Percentiles rank a stretch among this genome's conserved stretches.
Evolutionary conservation across 1,139 yeast species (phyloP).

Genomic region (Saccharomyces uvarum): DNA sequence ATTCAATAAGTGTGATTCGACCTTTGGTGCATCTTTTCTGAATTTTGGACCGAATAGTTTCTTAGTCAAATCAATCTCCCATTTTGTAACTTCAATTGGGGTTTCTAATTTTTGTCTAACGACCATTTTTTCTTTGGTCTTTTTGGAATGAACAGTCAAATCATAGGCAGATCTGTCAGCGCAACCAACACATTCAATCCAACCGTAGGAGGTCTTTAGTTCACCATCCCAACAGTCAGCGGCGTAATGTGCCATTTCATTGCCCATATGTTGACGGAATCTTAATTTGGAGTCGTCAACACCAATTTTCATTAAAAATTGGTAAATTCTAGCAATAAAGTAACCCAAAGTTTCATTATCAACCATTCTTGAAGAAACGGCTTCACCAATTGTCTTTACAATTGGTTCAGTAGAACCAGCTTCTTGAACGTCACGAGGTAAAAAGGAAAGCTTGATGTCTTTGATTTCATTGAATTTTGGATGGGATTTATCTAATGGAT

Average conservation of each 20-base stretch:
- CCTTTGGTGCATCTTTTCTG: slow-evolving; percentile 92
- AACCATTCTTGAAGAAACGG: slow-evolving; percentile 78
- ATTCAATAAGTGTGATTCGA: slow-evolving; percentile 67
- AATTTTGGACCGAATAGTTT: slow-evolving; percentile 96
- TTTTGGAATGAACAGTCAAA: slow-evolving; percentile 87
- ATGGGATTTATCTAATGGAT: slow-evolving; percentile 81
- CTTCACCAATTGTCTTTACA: slow-evolving; percentile 74
- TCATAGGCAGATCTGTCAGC: slow-evolving; percentile 99
- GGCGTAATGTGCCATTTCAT: slow-evolving; percentile 99
- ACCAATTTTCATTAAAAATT: slow-evolving; percentile 82
- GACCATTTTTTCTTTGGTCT: slow-evolving; percentile 88
- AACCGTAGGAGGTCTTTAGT: slow-evolving; percentile 88
- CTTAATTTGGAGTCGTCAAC: slow-evolving; percentile 76
- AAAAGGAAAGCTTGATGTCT: slow-evolving; percentile 63
- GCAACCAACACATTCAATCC: slow-evolving; percentile 99
- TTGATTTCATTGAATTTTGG: slow-evolving; percentile 69
- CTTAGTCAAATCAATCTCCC: slow-evolving; percentile 80
- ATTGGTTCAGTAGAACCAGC: slow-evolving; percentile 67
- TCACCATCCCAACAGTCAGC: slow-evolving; percentile 99
- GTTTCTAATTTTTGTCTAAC: slow-evolving; percentile 84
- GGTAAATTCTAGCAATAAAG: slow-evolving; percentile 86
- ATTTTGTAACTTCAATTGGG: slow-evolving; percentile 76
- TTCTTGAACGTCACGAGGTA: slow-evolving; percentile 82
- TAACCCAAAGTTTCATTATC: slow-evolving; percentile 97
- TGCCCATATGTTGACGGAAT: slow-evolving; percentile 97